These are phyloP conservation scores for Suillus bovinus DNA, from an alignment of 768 basidiomycete species.

Conservation along the genomic window DNA sequence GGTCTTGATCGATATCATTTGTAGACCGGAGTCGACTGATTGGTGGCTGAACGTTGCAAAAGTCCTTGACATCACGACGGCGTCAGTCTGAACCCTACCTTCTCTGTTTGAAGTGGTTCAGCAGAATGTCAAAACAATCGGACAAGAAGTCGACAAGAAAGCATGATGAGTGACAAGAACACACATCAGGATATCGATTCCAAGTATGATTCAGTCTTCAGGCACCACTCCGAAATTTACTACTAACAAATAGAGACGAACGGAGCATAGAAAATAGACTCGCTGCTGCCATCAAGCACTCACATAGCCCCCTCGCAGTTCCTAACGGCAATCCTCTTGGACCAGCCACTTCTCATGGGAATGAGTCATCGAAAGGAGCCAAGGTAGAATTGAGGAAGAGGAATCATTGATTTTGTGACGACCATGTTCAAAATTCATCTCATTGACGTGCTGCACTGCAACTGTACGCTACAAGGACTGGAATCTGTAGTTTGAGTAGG, in stretches of 20 bases:
- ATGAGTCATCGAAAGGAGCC: slow-evolving; percentile 59
- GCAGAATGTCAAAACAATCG: slow-evolving; percentile 25
- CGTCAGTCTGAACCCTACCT: no score
- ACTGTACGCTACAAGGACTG: neutral
- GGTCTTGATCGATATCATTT: no score
- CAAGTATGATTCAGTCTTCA: slow-evolving; percentile 23
- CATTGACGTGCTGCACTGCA: neutral
- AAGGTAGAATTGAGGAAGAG: slow-evolving; percentile 55
- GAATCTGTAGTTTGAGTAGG: neutral
- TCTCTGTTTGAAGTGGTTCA: neutral
- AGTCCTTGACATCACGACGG: no score
- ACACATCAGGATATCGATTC: slow-evolving; percentile 7
- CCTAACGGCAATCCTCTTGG: slow-evolving; percentile 46
- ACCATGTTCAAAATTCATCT: neutral
- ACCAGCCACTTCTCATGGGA: slow-evolving; percentile 52
- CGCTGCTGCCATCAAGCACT: slow-evolving; percentile 33
- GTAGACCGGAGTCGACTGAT: no score
- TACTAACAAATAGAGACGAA: slow-evolving; percentile 36
- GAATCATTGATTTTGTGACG: slow-evolving; percentile 25
- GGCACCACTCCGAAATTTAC: neutral
- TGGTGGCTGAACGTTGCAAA: no score
- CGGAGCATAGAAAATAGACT: slow-evolving; percentile 43
- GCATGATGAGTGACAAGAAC: slow-evolving; percentile 34
- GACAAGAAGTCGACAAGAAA: slow-evolving; percentile 26
- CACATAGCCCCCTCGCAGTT: slow-evolving; percentile 28